These are phyloP conservation scores for Stephania japonica DNA, from an alignment of 164 flowering plant species.

Conservation along the genomic window DNA sequence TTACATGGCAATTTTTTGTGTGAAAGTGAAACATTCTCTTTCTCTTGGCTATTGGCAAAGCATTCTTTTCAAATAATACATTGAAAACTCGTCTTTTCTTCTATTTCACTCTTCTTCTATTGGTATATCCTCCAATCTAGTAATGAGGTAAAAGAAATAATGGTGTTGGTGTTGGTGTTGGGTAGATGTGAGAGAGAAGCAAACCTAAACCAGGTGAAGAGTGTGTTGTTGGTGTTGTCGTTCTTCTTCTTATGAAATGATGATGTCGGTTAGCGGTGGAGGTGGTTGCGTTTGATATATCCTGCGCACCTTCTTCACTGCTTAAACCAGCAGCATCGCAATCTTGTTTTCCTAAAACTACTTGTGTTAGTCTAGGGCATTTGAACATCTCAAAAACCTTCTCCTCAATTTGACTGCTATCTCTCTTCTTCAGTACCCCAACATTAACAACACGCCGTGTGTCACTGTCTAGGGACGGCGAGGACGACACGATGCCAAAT, in stretches of 20 bases:
- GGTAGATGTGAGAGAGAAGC: background rate
- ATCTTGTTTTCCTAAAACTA: conserved; percentile 6
- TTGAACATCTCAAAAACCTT: conserved; percentile 45
- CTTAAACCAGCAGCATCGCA: conserved; percentile 4
- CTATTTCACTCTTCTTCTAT: too few relatives aligned
- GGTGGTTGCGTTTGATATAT: background rate
- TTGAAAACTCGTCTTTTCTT: too few relatives aligned
- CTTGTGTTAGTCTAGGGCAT: conserved; percentile 4
- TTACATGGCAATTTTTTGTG: too few relatives aligned
- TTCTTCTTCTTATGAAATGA: conserved; percentile 36
- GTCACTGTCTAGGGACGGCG: conserved; percentile 16
- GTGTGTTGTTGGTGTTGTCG: too few relatives aligned
- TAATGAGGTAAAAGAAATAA: background rate
- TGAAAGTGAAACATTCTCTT: too few relatives aligned
- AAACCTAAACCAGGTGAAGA: conserved; percentile 17
- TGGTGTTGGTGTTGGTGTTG: too few relatives aligned
- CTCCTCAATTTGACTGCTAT: conserved; percentile 20
- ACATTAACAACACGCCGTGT: conserved; percentile 4
- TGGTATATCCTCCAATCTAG: background rate
- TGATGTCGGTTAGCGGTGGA: conserved; percentile 9
- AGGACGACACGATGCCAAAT: conserved; percentile 20
- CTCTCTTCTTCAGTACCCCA: conserved; percentile 19
- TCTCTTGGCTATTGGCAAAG: too few relatives aligned
- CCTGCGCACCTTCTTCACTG: conserved; percentile 17
- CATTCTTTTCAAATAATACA: too few relatives aligned